A percentile compares a stretch with the other conserved stretches of the same genome.
Evolutionary conservation across 2,329 filamentous ascomycete genomes (phyloP).

Genomic region (Xylaria sp.): DNA sequence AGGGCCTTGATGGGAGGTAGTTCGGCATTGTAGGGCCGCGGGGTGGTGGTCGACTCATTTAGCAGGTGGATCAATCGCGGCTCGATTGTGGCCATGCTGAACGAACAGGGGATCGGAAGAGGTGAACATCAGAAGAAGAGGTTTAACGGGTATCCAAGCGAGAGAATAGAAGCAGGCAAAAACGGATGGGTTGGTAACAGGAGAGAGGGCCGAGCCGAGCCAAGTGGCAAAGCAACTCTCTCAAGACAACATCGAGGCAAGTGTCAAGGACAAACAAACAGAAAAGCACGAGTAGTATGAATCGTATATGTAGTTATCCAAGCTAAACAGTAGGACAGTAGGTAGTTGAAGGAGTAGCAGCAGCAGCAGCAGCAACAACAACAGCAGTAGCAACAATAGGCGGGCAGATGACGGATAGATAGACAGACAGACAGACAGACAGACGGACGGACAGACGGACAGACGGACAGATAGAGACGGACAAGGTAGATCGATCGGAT

Average conservation of each 20-base stretch:
- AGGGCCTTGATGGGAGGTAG: constrained; percentile 64
- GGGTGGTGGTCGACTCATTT: constrained; percentile 65
- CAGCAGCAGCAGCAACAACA: neutral
- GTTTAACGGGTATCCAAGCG: constrained; percentile 38
- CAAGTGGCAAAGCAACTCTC: constrained; percentile 22
- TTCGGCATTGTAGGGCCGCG: constrained; percentile 59
- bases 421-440: neutral
- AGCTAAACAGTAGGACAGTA: constrained; percentile 3
- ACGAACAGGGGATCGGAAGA: constrained; percentile 46
- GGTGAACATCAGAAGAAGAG: constrained; percentile 53
- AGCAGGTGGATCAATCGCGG: constrained; percentile 73
- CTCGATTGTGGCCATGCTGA: constrained; percentile 73
- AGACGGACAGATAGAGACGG: neutral
- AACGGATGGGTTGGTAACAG: neutral
- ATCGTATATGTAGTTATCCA: neutral
- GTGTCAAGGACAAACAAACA: neutral
- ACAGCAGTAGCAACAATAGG: too few relatives aligned
- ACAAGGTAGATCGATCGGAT: constrained; percentile 1
- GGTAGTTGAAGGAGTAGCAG: neutral
- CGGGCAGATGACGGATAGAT: neutral
- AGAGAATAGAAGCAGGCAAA: constrained; percentile 33
- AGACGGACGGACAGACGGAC: neutral
- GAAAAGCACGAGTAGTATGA: constrained; percentile 8
- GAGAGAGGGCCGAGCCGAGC: constrained; percentile 20
- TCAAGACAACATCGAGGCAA: constrained; percentile 32